Evolutionary conservation across 768 basidiomycete species (phyloP), one percentile per base, ranked within the genome.

Genomic region (Neoboletus subvelutipes): DNA sequence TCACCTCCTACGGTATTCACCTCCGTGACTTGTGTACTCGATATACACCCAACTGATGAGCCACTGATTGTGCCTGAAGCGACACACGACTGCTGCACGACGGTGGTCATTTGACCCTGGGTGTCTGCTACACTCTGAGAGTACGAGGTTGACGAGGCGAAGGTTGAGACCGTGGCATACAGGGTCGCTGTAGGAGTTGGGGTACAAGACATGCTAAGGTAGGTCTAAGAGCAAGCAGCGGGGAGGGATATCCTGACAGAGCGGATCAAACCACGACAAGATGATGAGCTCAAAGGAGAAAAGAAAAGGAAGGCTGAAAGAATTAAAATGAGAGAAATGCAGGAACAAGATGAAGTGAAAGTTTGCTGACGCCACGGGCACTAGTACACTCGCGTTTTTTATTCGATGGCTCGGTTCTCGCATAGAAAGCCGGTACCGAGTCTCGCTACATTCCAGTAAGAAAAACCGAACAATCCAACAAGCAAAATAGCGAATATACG

Each of bases 111-210:
- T 18, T 68, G 68, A 5, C 69, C 64, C 13, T 73, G 72, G 42
- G 57, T 53, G 18, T 67, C 74, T 26, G 72, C 70, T 12, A 70
- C 49, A 53, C 74, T 75, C 24, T 67, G 67, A 8, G 76, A 74
- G 54, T 70, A 71, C 10, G 75, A 75, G 7, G 76, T 79, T 18
- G 72, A 68, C 7, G 70, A 52, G 22, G 61, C 65, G 26, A 72
- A 72, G 4, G 74, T 69, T 10, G 74, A 75, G 61, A 78, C 33
- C 6, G 73, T 65, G 45, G 67, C 71, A 56, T 76, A 80, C 45
- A 68, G 67, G 7, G 80, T 81, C 61, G 70, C 69, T 8, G 79
- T 81, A 46, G 81, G 75, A 50, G 72, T 68, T 22, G 78, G 67
- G 37, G 67, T 67, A 61, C 81, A 83, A 52, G 79, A 66, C 67